Evolutionary conservation across 768 basidiomycete species (phyloP).

Genomic region (Mycena rebaudengoi): DNA sequence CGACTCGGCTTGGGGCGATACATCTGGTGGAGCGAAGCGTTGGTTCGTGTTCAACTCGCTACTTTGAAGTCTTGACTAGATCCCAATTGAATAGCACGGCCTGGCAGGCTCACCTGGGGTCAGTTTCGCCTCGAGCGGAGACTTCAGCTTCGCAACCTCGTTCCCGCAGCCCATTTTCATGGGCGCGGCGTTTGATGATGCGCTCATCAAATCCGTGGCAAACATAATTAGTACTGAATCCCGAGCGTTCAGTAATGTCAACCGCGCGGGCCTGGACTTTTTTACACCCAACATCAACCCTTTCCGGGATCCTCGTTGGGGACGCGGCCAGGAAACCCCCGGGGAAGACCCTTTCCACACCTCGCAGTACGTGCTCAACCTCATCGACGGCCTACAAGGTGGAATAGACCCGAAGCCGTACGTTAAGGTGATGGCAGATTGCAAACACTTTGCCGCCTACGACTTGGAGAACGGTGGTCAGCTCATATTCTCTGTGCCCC

Average conservation of each 20-base stretch:
- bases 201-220: slow-evolving; percentile 55
- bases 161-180: slow-evolving; percentile 65
- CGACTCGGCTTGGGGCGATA: slow-evolving; percentile 63
- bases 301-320: slow-evolving; percentile 71
- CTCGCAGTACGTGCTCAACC: slow-evolving; percentile 59
- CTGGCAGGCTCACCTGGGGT: slow-evolving; percentile 60
- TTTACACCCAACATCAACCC: slow-evolving; percentile 66
- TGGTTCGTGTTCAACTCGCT: slow-evolving; percentile 36
- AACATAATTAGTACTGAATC: slow-evolving; percentile 63
- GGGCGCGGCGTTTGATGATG: slow-evolving; percentile 63
- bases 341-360: slow-evolving; percentile 67
- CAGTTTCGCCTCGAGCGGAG: slow-evolving; percentile 54
- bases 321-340: slow-evolving; percentile 68
- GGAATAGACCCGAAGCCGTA: slow-evolving; percentile 59
- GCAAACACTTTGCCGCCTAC: slow-evolving; percentile 69
- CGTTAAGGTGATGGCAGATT: slow-evolving; percentile 62
- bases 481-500: slow-evolving; percentile 31
- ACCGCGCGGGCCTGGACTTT: slow-evolving; percentile 60
- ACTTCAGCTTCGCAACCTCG: slow-evolving; percentile 65
- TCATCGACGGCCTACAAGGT: slow-evolving; percentile 63
- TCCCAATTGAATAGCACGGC: slow-evolving; percentile 51
- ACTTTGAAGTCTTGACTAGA: neutral
- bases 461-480: slow-evolving; percentile 55
- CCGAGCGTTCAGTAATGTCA: slow-evolving; percentile 64
- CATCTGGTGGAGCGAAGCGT: slow-evolving; percentile 66